Percentiles rank a stretch among this genome's conserved stretches.
Conservation (phyloP, 495 filamentous ascomycete species). For the Aspergillus homomorphus region DNA sequence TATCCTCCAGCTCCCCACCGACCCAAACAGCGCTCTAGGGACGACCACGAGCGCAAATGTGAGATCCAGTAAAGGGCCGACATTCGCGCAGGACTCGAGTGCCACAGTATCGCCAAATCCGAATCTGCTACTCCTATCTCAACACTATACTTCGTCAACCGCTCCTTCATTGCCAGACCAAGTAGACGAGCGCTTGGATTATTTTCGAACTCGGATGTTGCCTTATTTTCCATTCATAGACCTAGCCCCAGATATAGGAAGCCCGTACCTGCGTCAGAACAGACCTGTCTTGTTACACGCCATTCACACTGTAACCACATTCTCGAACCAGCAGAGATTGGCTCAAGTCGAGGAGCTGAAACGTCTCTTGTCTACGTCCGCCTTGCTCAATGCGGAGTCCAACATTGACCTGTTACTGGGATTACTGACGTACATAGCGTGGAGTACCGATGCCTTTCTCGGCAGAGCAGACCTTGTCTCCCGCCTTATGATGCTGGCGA, state of each 20-base stretch:
- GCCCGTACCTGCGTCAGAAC: slow-evolving; percentile 23
- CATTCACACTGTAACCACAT: slow-evolving; percentile 24
- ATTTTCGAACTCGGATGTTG: slow-evolving; percentile 42
- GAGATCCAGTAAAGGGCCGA: slow-evolving; percentile 1
- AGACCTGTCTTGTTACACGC: slow-evolving; percentile 26
- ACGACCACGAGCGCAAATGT: slow-evolving; percentile 2
- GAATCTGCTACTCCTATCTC: background rate
- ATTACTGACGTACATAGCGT: slow-evolving; percentile 29
- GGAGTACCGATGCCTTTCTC: slow-evolving; percentile 35
- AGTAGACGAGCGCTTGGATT: slow-evolving; percentile 33
- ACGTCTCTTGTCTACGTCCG: slow-evolving; percentile 19
- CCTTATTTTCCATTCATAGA: slow-evolving; percentile 42
- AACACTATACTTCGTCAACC: background rate
- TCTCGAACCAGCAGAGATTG: slow-evolving; percentile 25
- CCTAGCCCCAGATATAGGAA: slow-evolving; percentile 20
- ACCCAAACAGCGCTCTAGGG: too few species aligned
- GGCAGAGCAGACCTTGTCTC: slow-evolving; percentile 26
- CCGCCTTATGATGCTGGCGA: slow-evolving; percentile 30
- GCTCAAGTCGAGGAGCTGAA: slow-evolving; percentile 24
- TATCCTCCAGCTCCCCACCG: slow-evolving; percentile 1
- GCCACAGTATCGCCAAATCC: slow-evolving; percentile 5
- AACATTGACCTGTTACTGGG: slow-evolving; percentile 30
- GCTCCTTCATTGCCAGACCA: slow-evolving; percentile 23
- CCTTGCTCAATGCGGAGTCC: slow-evolving; percentile 24
- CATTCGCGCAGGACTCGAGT: background rate